phyloP scores from a whole-genome alignment of 1,139 yeast genomes.

The Wickerhamomyces sp. region DNA sequence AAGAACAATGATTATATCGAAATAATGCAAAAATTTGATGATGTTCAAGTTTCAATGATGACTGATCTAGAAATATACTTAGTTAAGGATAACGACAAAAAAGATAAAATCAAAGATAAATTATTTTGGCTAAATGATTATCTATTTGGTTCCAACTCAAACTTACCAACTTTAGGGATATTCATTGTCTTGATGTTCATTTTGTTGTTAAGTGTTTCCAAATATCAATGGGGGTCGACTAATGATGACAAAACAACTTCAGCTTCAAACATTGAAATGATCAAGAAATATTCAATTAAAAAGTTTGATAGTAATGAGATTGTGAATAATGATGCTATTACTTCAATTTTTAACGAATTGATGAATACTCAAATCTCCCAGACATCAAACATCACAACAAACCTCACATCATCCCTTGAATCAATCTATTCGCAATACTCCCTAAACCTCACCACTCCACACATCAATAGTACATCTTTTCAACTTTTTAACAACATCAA shows the following conservation, averaged over 20 bases:
- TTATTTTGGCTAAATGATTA: constrained; percentile 3
- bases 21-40: constrained; percentile 1
- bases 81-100: not conserved
- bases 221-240: not conserved
- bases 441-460: too few relatives aligned
- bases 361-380: not conserved
- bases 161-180: not conserved
- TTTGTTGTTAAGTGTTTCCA: not conserved
- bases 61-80: not conserved
- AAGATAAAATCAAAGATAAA: not conserved
- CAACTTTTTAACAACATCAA: too few relatives aligned
- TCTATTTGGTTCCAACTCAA: constrained; percentile 1
- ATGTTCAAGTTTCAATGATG: constrained; percentile 1
- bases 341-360: not conserved
- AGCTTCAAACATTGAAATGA: not conserved
- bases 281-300: not conserved
- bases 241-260: not conserved
- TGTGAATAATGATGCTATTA: too few relatives aligned
- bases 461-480: too few relatives aligned
- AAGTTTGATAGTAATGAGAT: not conserved
- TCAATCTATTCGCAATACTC: not conserved
- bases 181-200: not conserved
- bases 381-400: not conserved
- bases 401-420: not conserved
- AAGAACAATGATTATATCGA: constrained; percentile 3